A percentile compares a stretch with the other conserved stretches of the same genome.
phyloP scores from a whole-genome alignment of 495 filamentous ascomycete species.

The Hypoxylon crocopeplum region DNA sequence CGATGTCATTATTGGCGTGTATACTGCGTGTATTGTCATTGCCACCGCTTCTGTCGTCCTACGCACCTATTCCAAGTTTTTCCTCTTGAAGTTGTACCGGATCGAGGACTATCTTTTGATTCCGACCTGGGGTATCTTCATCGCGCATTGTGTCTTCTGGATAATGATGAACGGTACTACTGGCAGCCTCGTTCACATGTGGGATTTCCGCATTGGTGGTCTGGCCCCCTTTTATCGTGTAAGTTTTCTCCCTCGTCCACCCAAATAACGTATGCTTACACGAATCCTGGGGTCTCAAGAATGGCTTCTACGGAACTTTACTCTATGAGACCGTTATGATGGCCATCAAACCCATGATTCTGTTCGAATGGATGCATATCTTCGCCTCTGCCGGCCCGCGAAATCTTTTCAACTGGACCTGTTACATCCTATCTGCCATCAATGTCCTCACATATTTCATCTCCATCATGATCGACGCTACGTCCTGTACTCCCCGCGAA shows the following conservation, averaged over 20 bases:
- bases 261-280: no score
- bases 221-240: no score
- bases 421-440: conserved; percentile 1
- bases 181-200: no score
- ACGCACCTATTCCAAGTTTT: conserved; percentile 31
- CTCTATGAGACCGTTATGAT: conserved; percentile 33
- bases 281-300: not conserved
- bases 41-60: conserved; percentile 23
- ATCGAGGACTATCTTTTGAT: conserved; percentile 23
- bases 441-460: conserved; percentile 16
- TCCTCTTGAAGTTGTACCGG: conserved; percentile 21
- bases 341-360: conserved; percentile 31
- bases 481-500: conserved; percentile 21
- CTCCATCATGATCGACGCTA: conserved; percentile 13
- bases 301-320: conserved; percentile 7
- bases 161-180: no score
- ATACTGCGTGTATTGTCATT: conserved; percentile 20
- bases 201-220: no score
- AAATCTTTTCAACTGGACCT: conserved; percentile 20
- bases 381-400: conserved; percentile 27
- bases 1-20: conserved; percentile 33
- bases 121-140: no score
- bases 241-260: no score
- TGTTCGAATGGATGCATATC: conserved; percentile 38
- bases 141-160: conserved; percentile 24